Evolutionary conservation across 306 rosid genomes (phyloP), one percentile per base, ranked within the genome.

Genomic region (Vigna angularis): DNA sequence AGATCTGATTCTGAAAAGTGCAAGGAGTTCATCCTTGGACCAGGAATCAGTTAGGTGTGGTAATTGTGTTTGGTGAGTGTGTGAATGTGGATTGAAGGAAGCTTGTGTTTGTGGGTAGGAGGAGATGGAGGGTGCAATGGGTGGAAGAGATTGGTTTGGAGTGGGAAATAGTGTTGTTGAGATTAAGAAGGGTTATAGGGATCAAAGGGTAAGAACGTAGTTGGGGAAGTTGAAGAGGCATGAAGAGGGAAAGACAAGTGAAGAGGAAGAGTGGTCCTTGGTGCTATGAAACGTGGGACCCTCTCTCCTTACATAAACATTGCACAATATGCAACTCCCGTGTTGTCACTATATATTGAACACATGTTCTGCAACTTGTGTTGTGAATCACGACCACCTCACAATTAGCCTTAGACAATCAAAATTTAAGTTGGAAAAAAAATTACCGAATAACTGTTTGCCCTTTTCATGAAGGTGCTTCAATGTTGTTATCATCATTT

Each of bases 1-100:
- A 68, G 98, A 94, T 94, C 97, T 90, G 91, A 94, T 86, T 75
- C 93, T 85, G 63, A 94, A 70, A 3, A 94, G 93, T 28, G 94
- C 89, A 56, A 91, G 88, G 17, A 90, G 82, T 79, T 94, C 94
- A 11, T 91, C 90, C 65, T 86, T 82, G 10, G 73, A 85, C 98
- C 98, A 94, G 17, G 93, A 80, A 75, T 86, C 80, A 16, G 51
- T 15, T 38, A 77, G 20, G 4, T 12, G 16, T 7, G 81, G 58
- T 4, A 71, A 26, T 13, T 78, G 28, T 13, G 30, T 57, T 73
- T 86, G 67, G 51, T 66, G 34, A 34, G n/a, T n/a, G 65, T 82
- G 64, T 50, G 77, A 30, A 68, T 72, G 44, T 84, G 15, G 49
- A 70, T 22, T 16, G 81, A 30, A 17, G 79, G 30, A 57, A 68